Conservation (phyloP, 495 filamentous ascomycete genomes). For the Trichoderma reesei region DNA sequence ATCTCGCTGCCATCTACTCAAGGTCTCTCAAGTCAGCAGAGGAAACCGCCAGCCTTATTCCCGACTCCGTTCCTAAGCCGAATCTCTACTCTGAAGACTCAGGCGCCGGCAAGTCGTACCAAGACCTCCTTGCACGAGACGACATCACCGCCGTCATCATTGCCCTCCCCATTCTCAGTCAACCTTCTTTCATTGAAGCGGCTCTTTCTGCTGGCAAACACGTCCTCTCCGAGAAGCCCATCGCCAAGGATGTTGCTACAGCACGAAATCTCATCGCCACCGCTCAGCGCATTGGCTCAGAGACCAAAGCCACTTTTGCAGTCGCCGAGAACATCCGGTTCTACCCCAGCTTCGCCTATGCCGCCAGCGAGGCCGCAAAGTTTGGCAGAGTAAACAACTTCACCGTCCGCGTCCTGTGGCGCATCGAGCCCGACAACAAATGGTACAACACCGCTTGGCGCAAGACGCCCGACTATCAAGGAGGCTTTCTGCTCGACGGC, state of each 20-base stretch:
- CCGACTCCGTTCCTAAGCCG: slow-evolving; percentile 23
- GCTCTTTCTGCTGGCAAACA: slow-evolving; percentile 65
- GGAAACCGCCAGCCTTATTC: slow-evolving; percentile 25
- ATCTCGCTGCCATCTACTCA: slow-evolving; percentile 54
- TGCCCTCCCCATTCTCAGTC: slow-evolving; percentile 52
- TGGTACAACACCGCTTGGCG: slow-evolving; percentile 57
- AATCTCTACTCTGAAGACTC: slow-evolving; percentile 56
- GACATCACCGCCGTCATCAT: slow-evolving; percentile 66
- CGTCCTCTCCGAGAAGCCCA: slow-evolving; percentile 75
- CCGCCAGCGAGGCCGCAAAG: slow-evolving; percentile 43
- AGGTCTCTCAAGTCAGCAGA: slow-evolving; percentile 40
- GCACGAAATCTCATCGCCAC: slow-evolving; percentile 53
- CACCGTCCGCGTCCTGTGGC: slow-evolving; percentile 39
- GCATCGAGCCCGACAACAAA: slow-evolving; percentile 36
- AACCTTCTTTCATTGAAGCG: slow-evolving; percentile 48
- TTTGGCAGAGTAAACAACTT: slow-evolving; percentile 58
- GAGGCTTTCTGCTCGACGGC: slow-evolving; percentile 70
- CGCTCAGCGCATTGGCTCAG: slow-evolving; percentile 41
- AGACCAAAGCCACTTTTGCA: slow-evolving; percentile 42
- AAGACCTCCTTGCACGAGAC: slow-evolving; percentile 50
- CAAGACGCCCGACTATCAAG: slow-evolving; percentile 59
- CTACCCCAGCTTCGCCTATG: slow-evolving; percentile 46
- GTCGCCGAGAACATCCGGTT: slow-evolving; percentile 76
- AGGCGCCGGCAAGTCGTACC: slow-evolving; percentile 41
- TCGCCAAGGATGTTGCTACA: slow-evolving; percentile 54